Evolutionary conservation across 2,329 filamentous ascomycete genomes (phyloP), one percentile per base, ranked within the genome.

Genomic region (Fusarium dlaminii): DNA sequence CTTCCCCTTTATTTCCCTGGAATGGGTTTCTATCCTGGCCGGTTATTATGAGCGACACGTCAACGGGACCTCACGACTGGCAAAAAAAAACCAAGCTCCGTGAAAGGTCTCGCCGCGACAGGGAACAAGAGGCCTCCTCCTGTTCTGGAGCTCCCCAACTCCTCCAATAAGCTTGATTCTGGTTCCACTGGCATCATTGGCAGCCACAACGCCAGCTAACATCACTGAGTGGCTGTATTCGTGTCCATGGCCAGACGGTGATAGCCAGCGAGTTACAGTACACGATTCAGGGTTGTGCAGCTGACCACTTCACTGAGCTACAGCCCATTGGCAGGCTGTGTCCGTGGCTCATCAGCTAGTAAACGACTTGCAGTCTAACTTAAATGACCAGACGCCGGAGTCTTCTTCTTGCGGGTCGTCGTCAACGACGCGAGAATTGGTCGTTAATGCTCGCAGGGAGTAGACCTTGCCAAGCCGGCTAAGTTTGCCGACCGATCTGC

Each of bases 401-500:
- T 30, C 46, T 32, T 68, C 40, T 24, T 30, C 34, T 32, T 68
- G 56, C 66, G 64, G 56, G 66, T 68, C 66, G 56, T 68, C 56
- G 49, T 63, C 37, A 54, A 51, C 43, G 22, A 67, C 29, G 39
- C 24, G 40, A 71, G 56, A 57, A 42, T 42, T 61, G 51, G 43
- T 67, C 63, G 39, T 24, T 55, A 49, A 66, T 58, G 45, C 30
- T 24, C 13, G 29, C 61, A 70, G 54, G 68, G 66, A 40, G 70
- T 42, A 55, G 36, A 8, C 24, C 14, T 15, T 59, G 76, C 76
- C 76, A 78, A 78, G 76, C 58, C 76, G 76, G 76, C 70, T 64
- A 65, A 66, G 55, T 24, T 60, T 78, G 76, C 76, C 76, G 75
- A 75, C 63, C 66, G 75, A 78, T 78, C 76, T 73, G 42, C 68